These are phyloP conservation scores for Xerophyta viscosa DNA, from an alignment of 106 monocot species.

Conservation along the genomic window DNA sequence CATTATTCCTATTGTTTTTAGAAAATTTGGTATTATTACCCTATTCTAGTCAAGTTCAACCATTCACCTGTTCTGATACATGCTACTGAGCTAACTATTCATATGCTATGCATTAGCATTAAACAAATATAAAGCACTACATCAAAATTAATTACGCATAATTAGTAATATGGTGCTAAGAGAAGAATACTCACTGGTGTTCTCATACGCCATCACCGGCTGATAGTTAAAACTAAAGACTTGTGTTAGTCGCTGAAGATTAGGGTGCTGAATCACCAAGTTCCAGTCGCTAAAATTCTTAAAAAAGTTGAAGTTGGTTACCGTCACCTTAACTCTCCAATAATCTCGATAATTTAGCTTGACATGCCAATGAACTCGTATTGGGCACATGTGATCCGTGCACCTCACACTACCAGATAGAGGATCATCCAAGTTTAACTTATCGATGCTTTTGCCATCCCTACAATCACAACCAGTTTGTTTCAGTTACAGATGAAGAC, in stretches of 20 bases:
- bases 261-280: conserved; percentile 77
- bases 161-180: background rate
- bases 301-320: conserved; percentile 53
- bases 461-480: background rate
- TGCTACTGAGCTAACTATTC: too few species aligned
- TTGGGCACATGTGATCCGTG: conserved; percentile 79
- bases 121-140: too few species aligned
- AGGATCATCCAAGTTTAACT: background rate
- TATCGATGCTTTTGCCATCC: background rate
- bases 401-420: conserved; percentile 18
- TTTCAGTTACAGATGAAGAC: too few species aligned
- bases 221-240: conserved; percentile 72
- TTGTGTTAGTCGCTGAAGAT: conserved; percentile 32
- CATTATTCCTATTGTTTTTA: too few species aligned
- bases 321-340: conserved; percentile 87
- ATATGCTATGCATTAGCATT: too few species aligned
- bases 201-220: conserved; percentile 33
- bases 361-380: conserved; percentile 79
- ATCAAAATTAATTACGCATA: background rate
- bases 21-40: too few species aligned
- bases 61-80: too few species aligned
- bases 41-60: too few species aligned
- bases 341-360: conserved; percentile 64
- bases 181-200: conserved; percentile 29
- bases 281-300: conserved; percentile 89